Evolutionary conservation across 139 green algal genomes (phyloP), one percentile per base, ranked within the genome.

Genomic region (Tetradesmus lagerheimii): DNA sequence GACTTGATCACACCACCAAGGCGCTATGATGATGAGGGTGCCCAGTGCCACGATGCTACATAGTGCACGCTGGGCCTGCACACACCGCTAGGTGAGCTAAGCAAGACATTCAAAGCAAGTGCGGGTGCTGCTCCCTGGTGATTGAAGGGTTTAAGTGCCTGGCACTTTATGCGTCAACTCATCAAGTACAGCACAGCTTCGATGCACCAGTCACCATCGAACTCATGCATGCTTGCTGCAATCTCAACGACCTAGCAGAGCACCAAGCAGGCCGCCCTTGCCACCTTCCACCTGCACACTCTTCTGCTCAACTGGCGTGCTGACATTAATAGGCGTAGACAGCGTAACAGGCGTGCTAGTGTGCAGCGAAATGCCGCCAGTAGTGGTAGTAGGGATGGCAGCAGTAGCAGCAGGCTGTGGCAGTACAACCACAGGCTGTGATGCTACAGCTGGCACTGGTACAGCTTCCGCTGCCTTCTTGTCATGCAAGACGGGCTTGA

Each of bases 281-380:
- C 23, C 3, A 0, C 71, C 71, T 29, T 15, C 71, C 9, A 79
- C 3, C 71, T 79, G 71, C 71, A 41, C 31, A n/a, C 14, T 79
- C 71, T 79, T 79, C 71, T 79, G 71, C n/a, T 79, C n/a, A 15
- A 79, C 71, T 27, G 71, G 71, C 71, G 71, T 79, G 71, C 29
- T 38, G n/a, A 79, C 71, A 38, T 27, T 79, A n/a, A 79, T 38
- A 39, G 71, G 71, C 41, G 71, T n/a, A 79, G 71, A 79, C 71
- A 79, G 2, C 41, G 31, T 20, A 4, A 79, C 71, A 25, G 71
- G 71, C 8, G 71, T 79, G 71, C 71, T 37, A 1, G 71, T 79
- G 11, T 37, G 31, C 71, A 79, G 4, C 20, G n/a, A 11, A 23
- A 79, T 79, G n/a, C 71, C 71, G 9, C 71, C 71, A 39, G 71